A percentile compares a stretch with the other conserved stretches of the same genome.
phyloP scores from a whole-genome alignment of 495 filamentous ascomycete genomes.

The Schizothecium vesticola region DNA sequence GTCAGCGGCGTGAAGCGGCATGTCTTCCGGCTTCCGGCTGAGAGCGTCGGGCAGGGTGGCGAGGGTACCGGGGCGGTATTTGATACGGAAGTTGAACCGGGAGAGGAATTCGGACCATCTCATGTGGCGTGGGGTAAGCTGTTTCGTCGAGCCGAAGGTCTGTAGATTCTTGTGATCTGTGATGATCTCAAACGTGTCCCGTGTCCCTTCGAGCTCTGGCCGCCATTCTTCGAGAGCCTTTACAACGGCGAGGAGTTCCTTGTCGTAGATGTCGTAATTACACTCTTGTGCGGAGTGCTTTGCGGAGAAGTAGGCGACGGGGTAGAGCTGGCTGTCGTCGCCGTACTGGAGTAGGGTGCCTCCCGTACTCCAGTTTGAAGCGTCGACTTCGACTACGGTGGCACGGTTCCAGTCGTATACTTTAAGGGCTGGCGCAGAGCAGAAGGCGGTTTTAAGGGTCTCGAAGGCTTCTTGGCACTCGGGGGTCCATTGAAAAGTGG shows the following conservation, averaged over 20 bases:
- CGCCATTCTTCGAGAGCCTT: not conserved
- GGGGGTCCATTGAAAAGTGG: no score
- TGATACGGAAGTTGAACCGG: no score
- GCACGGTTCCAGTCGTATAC: not conserved
- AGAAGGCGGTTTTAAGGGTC: not conserved
- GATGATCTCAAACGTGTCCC: no score
- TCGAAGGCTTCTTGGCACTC: not conserved
- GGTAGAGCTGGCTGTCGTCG: not conserved
- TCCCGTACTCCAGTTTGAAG: not conserved
- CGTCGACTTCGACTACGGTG: not conserved
- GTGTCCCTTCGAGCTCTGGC: not conserved
- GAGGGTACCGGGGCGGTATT: no score
- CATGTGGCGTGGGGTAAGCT: not conserved
- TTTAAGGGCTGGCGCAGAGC: not conserved
- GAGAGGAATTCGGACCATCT: no score
- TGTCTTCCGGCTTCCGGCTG: no score
- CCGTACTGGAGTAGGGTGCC: not conserved
- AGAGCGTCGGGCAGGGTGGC: no score
- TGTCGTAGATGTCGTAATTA: not conserved
- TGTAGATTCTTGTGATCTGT: no score
- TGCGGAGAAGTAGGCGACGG: not conserved
- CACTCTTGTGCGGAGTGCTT: not conserved
- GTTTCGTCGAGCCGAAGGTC: not conserved
- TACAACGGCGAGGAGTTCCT: not conserved
- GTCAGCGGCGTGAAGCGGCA: no score